A percentile compares a stretch with the other conserved stretches of the same genome.
These are phyloP conservation scores for Lyophyllum semitale DNA, from an alignment of 768 basidiomycete genomes.

Conservation along the genomic window DNA sequence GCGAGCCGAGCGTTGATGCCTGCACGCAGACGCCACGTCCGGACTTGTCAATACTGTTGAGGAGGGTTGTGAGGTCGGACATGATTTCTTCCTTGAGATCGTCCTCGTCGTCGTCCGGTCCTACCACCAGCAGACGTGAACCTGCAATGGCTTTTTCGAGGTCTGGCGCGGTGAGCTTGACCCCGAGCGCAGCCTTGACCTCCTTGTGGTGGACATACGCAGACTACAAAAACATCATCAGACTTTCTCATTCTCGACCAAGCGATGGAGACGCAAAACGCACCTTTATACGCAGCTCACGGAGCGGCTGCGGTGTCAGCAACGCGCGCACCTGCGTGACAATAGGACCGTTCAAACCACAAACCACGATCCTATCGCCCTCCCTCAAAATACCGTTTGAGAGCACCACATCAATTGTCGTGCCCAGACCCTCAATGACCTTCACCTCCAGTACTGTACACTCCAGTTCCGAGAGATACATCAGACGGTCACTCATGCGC, in stretches of 20 bases:
- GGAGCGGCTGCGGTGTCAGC: constrained; percentile 93
- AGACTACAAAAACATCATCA: constrained; percentile 60
- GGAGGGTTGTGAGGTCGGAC: constrained; percentile 88
- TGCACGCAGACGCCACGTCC: constrained; percentile 98
- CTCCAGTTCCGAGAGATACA: constrained; percentile 97
- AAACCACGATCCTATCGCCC: constrained; percentile 92
- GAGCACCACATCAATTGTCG: constrained; percentile 95
- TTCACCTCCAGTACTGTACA: constrained; percentile 99
- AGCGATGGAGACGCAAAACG: constrained; percentile 17
- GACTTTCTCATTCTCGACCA: constrained; percentile 2
- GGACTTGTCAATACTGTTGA: constrained; percentile 90
- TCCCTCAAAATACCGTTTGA: constrained; percentile 93
- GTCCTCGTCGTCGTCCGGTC: constrained; percentile 96
- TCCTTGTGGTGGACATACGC: constrained; percentile 97
- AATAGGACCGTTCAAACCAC: constrained; percentile 96
- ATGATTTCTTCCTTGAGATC: constrained; percentile 94
- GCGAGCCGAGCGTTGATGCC: constrained; percentile 93
- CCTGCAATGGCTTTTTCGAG: constrained; percentile 98
- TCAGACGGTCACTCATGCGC: constrained; percentile 94
- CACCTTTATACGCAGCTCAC: constrained; percentile 95
- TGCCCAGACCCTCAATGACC: constrained; percentile 96
- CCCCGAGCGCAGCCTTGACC: constrained; percentile 94
- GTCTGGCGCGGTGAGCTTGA: constrained; percentile 94
- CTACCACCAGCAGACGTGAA: constrained; percentile 87
- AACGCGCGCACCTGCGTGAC: constrained; percentile 93